Percentiles rank a stretch among this genome's conserved stretches.
These are phyloP conservation scores for Funneliformis mosseae DNA, from an alignment of 192 early-diverging fungal species.

Conservation along the genomic window DNA sequence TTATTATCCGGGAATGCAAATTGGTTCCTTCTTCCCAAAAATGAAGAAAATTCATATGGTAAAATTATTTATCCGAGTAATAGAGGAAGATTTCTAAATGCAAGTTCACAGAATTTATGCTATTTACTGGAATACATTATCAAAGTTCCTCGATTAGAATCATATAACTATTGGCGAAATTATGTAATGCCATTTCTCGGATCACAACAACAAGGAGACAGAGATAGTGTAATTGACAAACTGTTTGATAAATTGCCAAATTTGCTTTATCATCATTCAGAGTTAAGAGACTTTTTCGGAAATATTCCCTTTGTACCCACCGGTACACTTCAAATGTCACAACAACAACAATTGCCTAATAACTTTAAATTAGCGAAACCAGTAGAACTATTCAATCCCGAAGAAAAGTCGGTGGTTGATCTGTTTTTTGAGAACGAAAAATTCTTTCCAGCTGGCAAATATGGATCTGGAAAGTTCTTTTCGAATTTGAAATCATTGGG, in stretches of 20 bases:
- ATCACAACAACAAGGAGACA: not conserved
- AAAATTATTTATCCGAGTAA: not conserved
- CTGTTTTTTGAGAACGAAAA: conserved; percentile 1
- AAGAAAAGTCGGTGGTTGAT: not conserved
- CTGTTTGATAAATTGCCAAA: not conserved
- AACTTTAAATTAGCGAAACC: not conserved
- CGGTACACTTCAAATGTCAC: not conserved
- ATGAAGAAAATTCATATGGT: conserved; percentile 1
- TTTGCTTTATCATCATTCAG: not conserved
- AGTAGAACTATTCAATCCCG: not conserved
- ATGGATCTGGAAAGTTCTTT: not conserved
- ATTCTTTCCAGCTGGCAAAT: not conserved
- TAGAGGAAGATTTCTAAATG: not conserved
- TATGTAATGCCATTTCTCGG: not conserved
- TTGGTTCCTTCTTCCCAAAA: not conserved
- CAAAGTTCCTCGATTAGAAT: not conserved
- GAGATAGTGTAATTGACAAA: not conserved
- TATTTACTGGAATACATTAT: not conserved
- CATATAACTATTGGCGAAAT: not conserved
- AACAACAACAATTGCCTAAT: not conserved
- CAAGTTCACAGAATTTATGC: not conserved
- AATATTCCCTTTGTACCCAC: not conserved
- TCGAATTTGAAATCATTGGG: not conserved
- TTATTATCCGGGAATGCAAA: not conserved
- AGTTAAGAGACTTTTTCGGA: not conserved